These are phyloP conservation scores for Diaporthe sp. DNA, from an alignment of 2,329 filamentous ascomycete species.

Conservation along the genomic window DNA sequence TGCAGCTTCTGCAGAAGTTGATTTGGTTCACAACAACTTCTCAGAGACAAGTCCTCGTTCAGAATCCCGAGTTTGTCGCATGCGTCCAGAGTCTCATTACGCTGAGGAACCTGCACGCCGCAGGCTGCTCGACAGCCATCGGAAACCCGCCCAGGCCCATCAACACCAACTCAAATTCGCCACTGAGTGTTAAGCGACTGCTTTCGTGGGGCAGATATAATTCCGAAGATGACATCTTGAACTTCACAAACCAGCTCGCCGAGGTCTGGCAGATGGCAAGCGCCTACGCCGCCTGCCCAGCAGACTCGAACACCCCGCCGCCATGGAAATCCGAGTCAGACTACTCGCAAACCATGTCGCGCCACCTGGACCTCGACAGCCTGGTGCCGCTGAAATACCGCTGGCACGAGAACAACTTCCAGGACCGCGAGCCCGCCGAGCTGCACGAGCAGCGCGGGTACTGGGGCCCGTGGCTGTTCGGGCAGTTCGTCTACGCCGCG, in stretches of 20 bases:
- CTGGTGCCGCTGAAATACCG: conserved; percentile 63
- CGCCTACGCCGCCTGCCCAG: conserved; percentile 6
- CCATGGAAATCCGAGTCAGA: conserved; percentile 56
- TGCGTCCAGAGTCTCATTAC: conserved; percentile 6
- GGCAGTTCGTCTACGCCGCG: conserved; percentile 65
- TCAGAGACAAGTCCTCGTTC: neutral
- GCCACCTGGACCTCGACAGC: conserved; percentile 65
- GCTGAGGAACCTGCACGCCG: neutral
- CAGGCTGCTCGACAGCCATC: neutral
- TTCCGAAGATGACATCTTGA: neutral
- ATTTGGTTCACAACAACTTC: neutral
- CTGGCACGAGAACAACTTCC: conserved; percentile 62
- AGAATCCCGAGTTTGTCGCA: neutral
- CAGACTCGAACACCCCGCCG: neutral
- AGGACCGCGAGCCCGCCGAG: conserved; percentile 54
- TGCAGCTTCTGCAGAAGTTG: conserved; percentile 10
- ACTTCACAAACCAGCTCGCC: neutral
- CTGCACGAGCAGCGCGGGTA: conserved; percentile 61
- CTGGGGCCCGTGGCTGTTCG: conserved; percentile 65
- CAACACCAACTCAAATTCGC: neutral
- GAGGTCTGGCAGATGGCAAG: conserved; percentile 13
- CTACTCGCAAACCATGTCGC: conserved; percentile 62
- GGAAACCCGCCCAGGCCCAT: neutral
- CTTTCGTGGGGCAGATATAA: neutral
- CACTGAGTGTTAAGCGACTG: neutral